Conservation (phyloP, 208 protist genomes). For the Trypanosoma vivax region DNA sequence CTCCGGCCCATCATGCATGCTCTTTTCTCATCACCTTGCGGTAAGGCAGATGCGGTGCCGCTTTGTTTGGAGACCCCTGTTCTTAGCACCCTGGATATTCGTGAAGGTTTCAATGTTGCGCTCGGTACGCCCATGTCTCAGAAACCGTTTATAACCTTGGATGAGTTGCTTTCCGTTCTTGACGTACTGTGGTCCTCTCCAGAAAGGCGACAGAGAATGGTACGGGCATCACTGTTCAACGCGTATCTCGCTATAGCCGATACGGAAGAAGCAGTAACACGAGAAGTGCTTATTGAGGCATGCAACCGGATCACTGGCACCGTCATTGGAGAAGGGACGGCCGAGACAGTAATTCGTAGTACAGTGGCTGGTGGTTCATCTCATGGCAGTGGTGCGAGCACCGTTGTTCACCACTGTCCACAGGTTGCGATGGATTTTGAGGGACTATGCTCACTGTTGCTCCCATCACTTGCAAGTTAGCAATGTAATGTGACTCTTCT, state of each 20-base stretch:
- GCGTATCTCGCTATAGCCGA: slow-evolving; percentile 10
- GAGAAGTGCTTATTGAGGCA: slow-evolving; percentile 11
- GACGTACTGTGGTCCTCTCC: slow-evolving; percentile 21
- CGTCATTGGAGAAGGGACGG: background rate
- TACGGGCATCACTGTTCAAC: slow-evolving; percentile 2
- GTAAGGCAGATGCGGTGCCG: background rate
- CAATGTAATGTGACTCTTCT: background rate
- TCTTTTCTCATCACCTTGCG: slow-evolving; percentile 27
- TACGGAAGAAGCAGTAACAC: slow-evolving; percentile 10
- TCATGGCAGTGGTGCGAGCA: background rate
- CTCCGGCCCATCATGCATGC: slow-evolving; percentile 41
- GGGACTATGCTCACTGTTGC: slow-evolving; percentile 6
- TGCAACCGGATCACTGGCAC: background rate
- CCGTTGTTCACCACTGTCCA: too few species aligned
- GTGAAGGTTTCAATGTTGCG: slow-evolving; percentile 5
- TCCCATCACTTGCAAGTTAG: background rate
- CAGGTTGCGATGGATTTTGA: slow-evolving; percentile 7
- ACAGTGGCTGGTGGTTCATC: background rate
- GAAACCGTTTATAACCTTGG: slow-evolving; percentile 21
- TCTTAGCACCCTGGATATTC: slow-evolving; percentile 11
- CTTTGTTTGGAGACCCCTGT: background rate
- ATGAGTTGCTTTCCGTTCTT: slow-evolving; percentile 37
- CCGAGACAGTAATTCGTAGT: slow-evolving; percentile 1
- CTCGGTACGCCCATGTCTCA: background rate
- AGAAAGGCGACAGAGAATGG: slow-evolving; percentile 3